Conservation (phyloP, 2,329 filamentous ascomycete species). For the Fusarium sarcochroum region DNA sequence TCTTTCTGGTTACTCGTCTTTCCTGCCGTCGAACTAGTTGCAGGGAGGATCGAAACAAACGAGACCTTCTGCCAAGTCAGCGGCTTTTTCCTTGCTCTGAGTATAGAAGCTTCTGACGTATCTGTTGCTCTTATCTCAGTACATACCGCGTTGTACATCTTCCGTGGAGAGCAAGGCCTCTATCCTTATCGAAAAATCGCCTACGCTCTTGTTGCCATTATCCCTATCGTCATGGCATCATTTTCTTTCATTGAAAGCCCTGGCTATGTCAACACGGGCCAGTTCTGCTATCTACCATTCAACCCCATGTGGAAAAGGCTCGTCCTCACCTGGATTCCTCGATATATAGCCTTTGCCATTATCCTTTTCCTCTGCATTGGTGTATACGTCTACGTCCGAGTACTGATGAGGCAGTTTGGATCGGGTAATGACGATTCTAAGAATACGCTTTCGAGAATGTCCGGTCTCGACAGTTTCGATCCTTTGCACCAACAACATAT, state of each 20-base stretch:
- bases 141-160: constrained; percentile 80
- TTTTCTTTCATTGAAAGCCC: constrained; percentile 73
- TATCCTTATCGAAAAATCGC: constrained; percentile 76
- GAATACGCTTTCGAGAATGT: constrained; percentile 31
- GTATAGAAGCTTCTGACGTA: constrained; percentile 79
- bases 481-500: constrained; percentile 13
- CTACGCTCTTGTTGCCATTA: constrained; percentile 68
- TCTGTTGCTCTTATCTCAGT: constrained; percentile 80
- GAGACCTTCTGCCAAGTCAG: constrained; percentile 75
- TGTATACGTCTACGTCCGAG: constrained; percentile 77
- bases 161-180: constrained; percentile 74
- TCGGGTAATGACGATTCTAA: constrained; percentile 23
- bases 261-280: constrained; percentile 73
- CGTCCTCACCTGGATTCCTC: constrained; percentile 79
- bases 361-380: constrained; percentile 76
- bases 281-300: constrained; percentile 78
- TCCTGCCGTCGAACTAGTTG: constrained; percentile 69
- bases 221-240: constrained; percentile 72
- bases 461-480: constrained; percentile 22
- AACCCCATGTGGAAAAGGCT: constrained; percentile 78
- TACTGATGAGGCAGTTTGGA: constrained; percentile 59
- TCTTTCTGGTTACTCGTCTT: constrained; percentile 77
- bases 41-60: constrained; percentile 63
- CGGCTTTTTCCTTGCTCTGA: constrained; percentile 76
- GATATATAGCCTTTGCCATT: constrained; percentile 76